A percentile compares a stretch with the other conserved stretches of the same genome.
Conservation (phyloP, 306 rosid species). For the Pterocarpus macrocarpus region DNA sequence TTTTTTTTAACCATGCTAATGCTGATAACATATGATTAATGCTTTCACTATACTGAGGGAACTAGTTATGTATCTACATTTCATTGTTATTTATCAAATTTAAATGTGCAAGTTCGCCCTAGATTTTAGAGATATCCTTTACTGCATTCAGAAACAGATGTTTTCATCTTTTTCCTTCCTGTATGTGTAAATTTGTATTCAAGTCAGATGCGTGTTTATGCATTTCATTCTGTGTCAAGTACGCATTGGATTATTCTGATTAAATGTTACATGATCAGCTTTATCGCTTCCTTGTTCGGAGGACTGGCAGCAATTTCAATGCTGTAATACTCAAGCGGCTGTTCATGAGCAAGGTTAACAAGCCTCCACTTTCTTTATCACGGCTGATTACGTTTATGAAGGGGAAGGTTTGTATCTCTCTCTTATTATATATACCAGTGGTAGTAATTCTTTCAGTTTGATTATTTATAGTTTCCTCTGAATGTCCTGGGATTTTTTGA, state of each 20-base stretch:
- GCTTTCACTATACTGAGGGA: slow-evolving; percentile 65
- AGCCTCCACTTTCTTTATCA: slow-evolving; percentile 79
- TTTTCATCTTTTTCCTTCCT: background rate
- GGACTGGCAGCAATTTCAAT: slow-evolving; percentile 78
- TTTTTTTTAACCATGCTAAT: slow-evolving; percentile 76
- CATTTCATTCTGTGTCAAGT: background rate
- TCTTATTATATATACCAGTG: background rate
- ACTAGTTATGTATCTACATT: background rate
- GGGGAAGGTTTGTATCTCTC: slow-evolving; percentile 63
- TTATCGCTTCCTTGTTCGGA: slow-evolving; percentile 78
- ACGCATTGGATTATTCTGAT: slow-evolving; percentile 30
- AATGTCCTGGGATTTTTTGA: background rate
- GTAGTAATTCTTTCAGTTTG: background rate
- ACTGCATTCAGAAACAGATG: background rate
- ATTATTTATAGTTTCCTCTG: background rate
- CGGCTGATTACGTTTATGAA: slow-evolving; percentile 58
- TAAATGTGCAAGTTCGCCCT: background rate
- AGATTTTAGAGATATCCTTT: background rate
- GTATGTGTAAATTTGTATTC: background rate
- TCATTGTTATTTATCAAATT: background rate
- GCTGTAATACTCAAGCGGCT: slow-evolving; percentile 76
- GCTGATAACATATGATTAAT: slow-evolving; percentile 64
- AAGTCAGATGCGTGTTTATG: background rate
- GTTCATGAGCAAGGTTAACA: slow-evolving; percentile 86
- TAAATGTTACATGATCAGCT: slow-evolving; percentile 54